Conservation (phyloP, 2,329 filamentous ascomycete species). For the Fusarium staphyleae region DNA sequence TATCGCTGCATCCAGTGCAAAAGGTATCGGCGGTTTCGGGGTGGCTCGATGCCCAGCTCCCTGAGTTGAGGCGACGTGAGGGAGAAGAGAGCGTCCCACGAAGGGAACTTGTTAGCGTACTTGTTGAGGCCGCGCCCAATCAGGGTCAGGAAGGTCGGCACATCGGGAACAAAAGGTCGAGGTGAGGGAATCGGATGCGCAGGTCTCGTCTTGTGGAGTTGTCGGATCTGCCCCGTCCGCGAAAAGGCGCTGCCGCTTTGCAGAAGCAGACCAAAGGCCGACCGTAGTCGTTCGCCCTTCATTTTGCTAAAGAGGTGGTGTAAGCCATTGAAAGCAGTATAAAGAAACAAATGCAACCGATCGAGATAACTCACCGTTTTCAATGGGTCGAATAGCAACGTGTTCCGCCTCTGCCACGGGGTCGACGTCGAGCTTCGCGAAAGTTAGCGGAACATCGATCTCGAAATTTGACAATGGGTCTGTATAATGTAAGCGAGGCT, state of each 20-base stretch:
- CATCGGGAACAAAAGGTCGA: slow-evolving; percentile 86
- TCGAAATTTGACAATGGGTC: slow-evolving; percentile 42
- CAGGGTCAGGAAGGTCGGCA: slow-evolving; percentile 83
- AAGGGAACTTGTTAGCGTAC: slow-evolving; percentile 85
- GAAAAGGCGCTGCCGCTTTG: slow-evolving; percentile 44
- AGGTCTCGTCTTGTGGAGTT: slow-evolving; percentile 52
- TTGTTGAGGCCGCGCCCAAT: slow-evolving; percentile 87
- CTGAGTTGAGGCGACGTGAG: slow-evolving; percentile 79
- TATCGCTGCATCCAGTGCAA: slow-evolving; percentile 89
- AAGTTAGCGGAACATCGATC: slow-evolving; percentile 29
- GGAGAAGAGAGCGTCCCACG: slow-evolving; percentile 90
- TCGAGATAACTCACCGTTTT: slow-evolving; percentile 24
- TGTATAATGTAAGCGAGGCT: slow-evolving; percentile 47
- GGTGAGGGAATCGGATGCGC: slow-evolving; percentile 65
- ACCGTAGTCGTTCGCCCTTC: slow-evolving; percentile 45
- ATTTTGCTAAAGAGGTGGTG: slow-evolving; percentile 35
- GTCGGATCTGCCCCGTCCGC: slow-evolving; percentile 50
- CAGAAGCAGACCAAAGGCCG: slow-evolving; percentile 44
- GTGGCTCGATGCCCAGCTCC: slow-evolving; percentile 85
- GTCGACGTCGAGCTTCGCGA: slow-evolving; percentile 28
- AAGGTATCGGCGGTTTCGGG: slow-evolving; percentile 82
- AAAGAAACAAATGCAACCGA: not conserved
- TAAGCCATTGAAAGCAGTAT: slow-evolving; percentile 2
- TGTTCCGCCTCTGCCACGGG: slow-evolving; percentile 27
- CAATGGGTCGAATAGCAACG: slow-evolving; percentile 33